Base-by-base conservation (phyloP, 331 rosid genomes). In the Quercus tomentella region DNA sequence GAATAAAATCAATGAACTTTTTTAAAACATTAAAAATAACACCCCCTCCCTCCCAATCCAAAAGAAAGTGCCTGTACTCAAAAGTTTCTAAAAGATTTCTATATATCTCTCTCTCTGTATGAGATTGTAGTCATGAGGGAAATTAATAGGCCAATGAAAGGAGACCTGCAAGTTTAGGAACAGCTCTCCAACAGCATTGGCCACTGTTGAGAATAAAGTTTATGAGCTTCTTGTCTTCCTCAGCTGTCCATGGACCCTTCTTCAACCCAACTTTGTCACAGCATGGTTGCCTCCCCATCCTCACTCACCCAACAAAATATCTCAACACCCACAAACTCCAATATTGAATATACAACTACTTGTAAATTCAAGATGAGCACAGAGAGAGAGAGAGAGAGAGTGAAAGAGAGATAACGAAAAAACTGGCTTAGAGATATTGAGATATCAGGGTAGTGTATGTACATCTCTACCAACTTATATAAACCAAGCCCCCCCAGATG, bases 161-260 rank as follows among this genome's bases (percentile, higher is more conserved):
- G 33, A 63, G 76, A 84, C 94, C 97, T 82, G 98, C 94, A 43
- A 93, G 86, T 56, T 93, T 93, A 73, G 98, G 98, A 41, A 93
- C 93, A 81, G 98, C 93, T 82, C 98, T 89, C 98, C 98, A 93
- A 70, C 97, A 93, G 80, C 92, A 90, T 87, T 93, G 98, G 83
- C 95, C 98, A 85, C 90, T 87, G 56, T 88, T 81, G 77, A 93
- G 91, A 57, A 93, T 91, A 89, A 93, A 93, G 56, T 58, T 86
- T 26, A 89, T 91, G 77, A 93, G 97, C 85, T 93, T 93, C 89
- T 79, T 93, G 82, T 93, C 97, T 52, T 93, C 97, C 54, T 93
- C 97, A 5, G 92, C 87, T 10, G 90, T 91, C 94, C 97, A 93
- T 78, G 97, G 97, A 22, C 97, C 97, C 69, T 91, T 93, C 89